Base-by-base conservation (phyloP, 2,329 filamentous ascomycete species). In the Sporothrix phasma region DNA sequence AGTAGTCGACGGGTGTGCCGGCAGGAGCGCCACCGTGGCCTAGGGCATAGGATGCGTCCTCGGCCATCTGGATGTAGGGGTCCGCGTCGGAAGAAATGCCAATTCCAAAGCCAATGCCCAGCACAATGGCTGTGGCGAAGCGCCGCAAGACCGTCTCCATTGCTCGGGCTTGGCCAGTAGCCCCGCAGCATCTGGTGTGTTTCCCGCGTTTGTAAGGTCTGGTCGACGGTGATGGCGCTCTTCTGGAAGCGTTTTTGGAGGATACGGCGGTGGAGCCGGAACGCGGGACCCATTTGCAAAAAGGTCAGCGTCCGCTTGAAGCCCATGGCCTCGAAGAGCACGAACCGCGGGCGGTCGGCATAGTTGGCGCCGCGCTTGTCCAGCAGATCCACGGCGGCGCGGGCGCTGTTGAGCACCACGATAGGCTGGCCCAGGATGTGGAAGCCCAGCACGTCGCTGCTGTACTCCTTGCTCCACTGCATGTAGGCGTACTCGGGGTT, bases 301-400 rank as follows among this genome's bases (percentile, higher is more conserved):
- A 77, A 79, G n/a, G 76, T 78, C 17, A 78, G 69, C 0, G 77
- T 79, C 13, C 73, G 72, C 3, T 74, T 71, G 76, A 76, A 79
- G 34, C 76, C 76, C 74, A 77, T 76, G 51, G 76, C 71, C 49
- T 73, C 71, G 41, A 73, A 72, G 5, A 74, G 67, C 24, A 75
- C 74, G 66, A 81, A 80, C n/a, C 75, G 73, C 8, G 79, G 79
- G 1, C 79, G 68, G 66, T 79, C 76, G 37, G 71, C 72, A 66
- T 78, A 80, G 65, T 78, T 80, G 65, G 72, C 72, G 1, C 78
- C 78, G 19, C 76, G 70, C 62, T 76, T 78, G 63, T 79, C 77
- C 5, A 81, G 71, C 4, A 81, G 70, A n/a, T 80, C 77, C 5
- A 71, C 67, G 24, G 78, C 78, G 3, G 75, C 73, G 53, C 75